phyloP scores from a whole-genome alignment of 331 rosid genomes.

The Quercus phellos region DNA sequence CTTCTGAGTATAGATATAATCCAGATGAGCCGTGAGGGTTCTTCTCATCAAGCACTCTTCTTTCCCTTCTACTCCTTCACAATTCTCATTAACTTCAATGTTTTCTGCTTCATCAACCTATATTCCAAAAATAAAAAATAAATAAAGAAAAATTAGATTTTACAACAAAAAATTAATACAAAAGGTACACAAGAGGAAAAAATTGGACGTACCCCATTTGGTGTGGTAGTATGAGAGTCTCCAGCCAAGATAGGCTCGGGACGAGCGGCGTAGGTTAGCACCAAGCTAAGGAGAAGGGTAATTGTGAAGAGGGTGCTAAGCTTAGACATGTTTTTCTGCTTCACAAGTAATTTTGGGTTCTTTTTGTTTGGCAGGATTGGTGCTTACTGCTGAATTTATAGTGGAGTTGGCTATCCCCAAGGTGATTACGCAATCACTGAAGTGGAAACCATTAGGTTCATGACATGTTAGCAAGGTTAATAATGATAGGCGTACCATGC shows the following conservation, averaged over 20 bases:
- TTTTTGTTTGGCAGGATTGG: neutral
- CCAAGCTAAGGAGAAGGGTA: constrained; percentile 36
- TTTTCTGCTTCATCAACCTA: constrained; percentile 21
- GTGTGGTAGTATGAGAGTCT: neutral
- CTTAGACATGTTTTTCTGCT: constrained; percentile 31
- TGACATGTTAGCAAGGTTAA: neutral
- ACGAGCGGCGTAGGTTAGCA: constrained; percentile 37
- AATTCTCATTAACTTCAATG: constrained; percentile 29
- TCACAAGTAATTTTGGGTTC: neutral
- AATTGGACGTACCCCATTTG: constrained; percentile 25
- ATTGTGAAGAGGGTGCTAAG: constrained; percentile 37
- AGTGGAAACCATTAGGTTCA: neutral
- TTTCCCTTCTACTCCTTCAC: constrained; percentile 31
- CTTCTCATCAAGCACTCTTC: constrained; percentile 69
- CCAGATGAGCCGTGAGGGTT: constrained; percentile 58
- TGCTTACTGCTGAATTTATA: neutral
- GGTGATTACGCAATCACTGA: too few relatives aligned
- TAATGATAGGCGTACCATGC: too few relatives aligned
- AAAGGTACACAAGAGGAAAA: neutral
- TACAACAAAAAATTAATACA: neutral
- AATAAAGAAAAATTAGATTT: neutral
- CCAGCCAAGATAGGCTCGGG: constrained; percentile 14
- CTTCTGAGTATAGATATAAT: constrained; percentile 70
- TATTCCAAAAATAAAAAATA: neutral
- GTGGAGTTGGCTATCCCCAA: neutral